These are phyloP conservation scores for Cantharellus cinnabarinus DNA, from an alignment of 768 basidiomycete genomes.

Conservation along the genomic window DNA sequence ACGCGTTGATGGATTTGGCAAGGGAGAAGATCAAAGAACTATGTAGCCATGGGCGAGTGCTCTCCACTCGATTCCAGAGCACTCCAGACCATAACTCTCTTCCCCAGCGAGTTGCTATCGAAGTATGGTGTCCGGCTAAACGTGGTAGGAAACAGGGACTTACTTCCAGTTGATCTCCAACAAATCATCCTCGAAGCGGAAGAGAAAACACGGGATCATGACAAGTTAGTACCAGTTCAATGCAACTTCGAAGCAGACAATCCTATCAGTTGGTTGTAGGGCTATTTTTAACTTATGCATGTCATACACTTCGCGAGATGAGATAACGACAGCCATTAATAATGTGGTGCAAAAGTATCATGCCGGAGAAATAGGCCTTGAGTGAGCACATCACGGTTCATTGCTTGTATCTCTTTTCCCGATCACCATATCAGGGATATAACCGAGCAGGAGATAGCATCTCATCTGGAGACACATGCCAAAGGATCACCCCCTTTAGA, in stretches of 20 bases:
- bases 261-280: conserved; percentile 21
- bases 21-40: conserved; percentile 61
- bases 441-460: conserved; percentile 46
- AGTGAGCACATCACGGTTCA: conserved; percentile 10
- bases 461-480: conserved; percentile 41
- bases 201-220: conserved; percentile 50
- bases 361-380: conserved; percentile 18
- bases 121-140: conserved; percentile 68
- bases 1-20: conserved; percentile 69
- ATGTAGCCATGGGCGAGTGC: conserved; percentile 53
- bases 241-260: not conserved
- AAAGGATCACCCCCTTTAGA: conserved; percentile 65
- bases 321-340: conserved; percentile 66
- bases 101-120: conserved; percentile 51
- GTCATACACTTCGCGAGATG: conserved; percentile 81
- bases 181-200: conserved; percentile 52
- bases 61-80: not conserved
- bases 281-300: conserved; percentile 82
- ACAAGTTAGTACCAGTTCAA: conserved; percentile 25
- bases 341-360: conserved; percentile 13
- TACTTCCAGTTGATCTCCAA: conserved; percentile 66
- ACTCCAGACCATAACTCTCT: conserved; percentile 1
- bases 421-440: conserved; percentile 22
- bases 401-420: conserved; percentile 1
- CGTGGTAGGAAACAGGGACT: conserved; percentile 49